Evolutionary conservation across 306 rosid species (phyloP).

Genomic region (Trichosanthes truncata): DNA sequence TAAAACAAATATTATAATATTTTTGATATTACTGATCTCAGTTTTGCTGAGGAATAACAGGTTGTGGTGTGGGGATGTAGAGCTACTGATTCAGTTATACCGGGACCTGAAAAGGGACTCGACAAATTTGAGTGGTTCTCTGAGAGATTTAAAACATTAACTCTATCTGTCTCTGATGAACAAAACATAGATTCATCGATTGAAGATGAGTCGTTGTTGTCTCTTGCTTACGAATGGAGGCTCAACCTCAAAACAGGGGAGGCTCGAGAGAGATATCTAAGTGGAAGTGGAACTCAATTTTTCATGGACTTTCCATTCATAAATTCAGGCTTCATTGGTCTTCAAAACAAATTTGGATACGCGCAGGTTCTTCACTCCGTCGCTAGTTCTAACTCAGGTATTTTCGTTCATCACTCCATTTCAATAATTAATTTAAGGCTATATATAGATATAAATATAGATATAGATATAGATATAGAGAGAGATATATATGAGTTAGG

Average conservation of each 20-base stretch:
- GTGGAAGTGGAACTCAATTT: slow-evolving; percentile 8
- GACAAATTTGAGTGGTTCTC: slow-evolving; percentile 27
- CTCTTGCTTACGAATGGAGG: slow-evolving; percentile 54
- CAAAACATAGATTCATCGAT: too few species aligned
- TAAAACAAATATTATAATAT: too few species aligned
- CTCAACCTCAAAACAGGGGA: slow-evolving; percentile 46
- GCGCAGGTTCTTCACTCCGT: slow-evolving; percentile 38
- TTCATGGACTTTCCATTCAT: slow-evolving; percentile 66
- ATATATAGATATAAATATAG: too few species aligned
- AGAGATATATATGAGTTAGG: too few species aligned
- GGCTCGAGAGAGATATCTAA: slow-evolving; percentile 36
- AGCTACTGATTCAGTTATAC: slow-evolving; percentile 49
- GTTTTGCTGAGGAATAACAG: slow-evolving; percentile 14
- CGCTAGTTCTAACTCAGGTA: slow-evolving; percentile 36
- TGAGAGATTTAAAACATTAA: not conserved
- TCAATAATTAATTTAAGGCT: too few species aligned
- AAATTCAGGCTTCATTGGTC: slow-evolving; percentile 33
- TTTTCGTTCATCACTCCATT: not conserved
- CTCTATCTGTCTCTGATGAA: not conserved
- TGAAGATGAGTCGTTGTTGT: slow-evolving; percentile 10
- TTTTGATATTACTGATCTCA: too few species aligned
- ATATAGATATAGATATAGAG: too few species aligned
- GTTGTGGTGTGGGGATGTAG: slow-evolving; percentile 71
- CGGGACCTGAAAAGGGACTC: slow-evolving; percentile 31
- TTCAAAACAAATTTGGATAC: slow-evolving; percentile 43